These are phyloP conservation scores for Polymyxa betae DNA, from an alignment of 208 protist species.

Conservation along the genomic window DNA sequence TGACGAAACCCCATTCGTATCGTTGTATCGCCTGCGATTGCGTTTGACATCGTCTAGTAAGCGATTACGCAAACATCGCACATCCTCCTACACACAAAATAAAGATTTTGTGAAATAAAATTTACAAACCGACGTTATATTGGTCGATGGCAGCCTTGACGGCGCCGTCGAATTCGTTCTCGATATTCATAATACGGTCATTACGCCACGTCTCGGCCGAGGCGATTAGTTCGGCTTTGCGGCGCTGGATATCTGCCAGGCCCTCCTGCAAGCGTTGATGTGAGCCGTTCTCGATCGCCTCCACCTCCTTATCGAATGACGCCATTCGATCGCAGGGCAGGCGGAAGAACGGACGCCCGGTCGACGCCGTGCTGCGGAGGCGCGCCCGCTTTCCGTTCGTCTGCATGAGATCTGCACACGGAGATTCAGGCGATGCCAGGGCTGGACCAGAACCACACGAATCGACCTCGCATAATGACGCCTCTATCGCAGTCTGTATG, in stretches of 20 bases:
- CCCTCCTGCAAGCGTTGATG: not conserved
- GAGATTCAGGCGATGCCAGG: not conserved
- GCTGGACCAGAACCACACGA: no score
- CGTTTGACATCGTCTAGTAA: constrained; percentile 20
- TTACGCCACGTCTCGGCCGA: not conserved
- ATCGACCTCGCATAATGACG: no score
- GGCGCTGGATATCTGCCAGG: constrained; percentile 4
- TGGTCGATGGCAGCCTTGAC: constrained; percentile 29
- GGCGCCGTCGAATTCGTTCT: constrained; percentile 53
- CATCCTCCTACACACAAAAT: not conserved
- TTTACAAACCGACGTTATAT: not conserved
- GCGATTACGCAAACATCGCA: not conserved
- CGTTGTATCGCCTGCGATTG: not conserved
- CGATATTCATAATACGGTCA: not conserved
- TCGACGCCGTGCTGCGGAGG: not conserved
- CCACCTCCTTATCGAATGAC: constrained; percentile 7
- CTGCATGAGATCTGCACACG: not conserved
- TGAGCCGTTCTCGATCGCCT: not conserved
- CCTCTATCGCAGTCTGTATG: no score
- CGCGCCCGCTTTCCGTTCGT: not conserved
- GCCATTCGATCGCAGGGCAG: not conserved
- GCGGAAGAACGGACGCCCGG: constrained; percentile 14
- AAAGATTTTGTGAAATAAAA: not conserved
- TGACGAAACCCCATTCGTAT: constrained; percentile 29
- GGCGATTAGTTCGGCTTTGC: constrained; percentile 20